Base-by-base conservation (phyloP, 768 basidiomycete species). In the Mycena amicta region DNA sequence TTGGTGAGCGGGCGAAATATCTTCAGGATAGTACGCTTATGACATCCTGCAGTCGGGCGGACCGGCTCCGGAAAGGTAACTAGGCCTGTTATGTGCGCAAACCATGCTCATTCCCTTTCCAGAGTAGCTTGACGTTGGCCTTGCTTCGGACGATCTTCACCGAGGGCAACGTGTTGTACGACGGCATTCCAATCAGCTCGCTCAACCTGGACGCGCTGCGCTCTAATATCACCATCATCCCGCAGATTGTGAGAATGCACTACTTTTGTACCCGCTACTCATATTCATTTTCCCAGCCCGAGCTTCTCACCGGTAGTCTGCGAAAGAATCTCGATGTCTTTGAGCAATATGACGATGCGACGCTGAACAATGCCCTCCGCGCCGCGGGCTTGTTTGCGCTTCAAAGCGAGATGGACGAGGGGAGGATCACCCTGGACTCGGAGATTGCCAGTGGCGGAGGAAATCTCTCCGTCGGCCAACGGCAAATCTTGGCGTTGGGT, bases 261-360 rank as follows among this genome's bases (percentile, higher is more conserved):
- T 68, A 5, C 20, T 18, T 25, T 64, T 37, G 20, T 26, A 33
- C 20, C 29, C 26, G 25, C 31, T 33, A 6, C 8, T 11, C 23
- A 5, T 26, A 26, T 45, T 3, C 8, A 3, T 3, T 55, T 22
- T 40, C 15, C 16, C 25, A 66, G 61, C 71, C 74, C 45, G 72
- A 76, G n/a, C 67, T 79, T 5, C 62, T 79, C 16, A 71, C 70
- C 25, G 80, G 80, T 1, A 73, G 72, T n/a, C 66, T 82, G 26
- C 74, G 80, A 25, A 68, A 74, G 52, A 80, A 80, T 59, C 68
- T 80, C 4, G 80, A 82, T 64, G 77, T 79, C 3, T 80, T 79
- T 57, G 70, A 66, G 5, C 74, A 80, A 55, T 71, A 77, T 56
- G 75, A 79, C 50, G 80, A 82, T 53, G 65, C 70, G 1, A 70